phyloP scores from a whole-genome alignment of 192 early-diverging fungal genomes.

The Umbelopsis isabellina region DNA sequence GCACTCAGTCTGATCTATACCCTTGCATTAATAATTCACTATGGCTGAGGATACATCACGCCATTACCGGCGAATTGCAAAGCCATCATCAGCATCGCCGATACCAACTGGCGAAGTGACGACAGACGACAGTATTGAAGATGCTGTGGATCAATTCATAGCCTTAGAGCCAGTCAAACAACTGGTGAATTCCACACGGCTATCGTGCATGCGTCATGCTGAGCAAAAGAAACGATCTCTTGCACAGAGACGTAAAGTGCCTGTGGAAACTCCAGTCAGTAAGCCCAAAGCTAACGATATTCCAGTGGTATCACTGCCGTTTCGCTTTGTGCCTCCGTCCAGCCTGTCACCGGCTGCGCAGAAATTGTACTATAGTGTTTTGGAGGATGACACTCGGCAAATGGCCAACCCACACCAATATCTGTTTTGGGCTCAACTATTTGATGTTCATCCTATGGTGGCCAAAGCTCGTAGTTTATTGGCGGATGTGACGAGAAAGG shows the following conservation, averaged over 20 bases:
- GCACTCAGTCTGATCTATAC: not conserved
- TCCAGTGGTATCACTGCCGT: slow-evolving; percentile 2
- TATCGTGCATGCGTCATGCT: not conserved
- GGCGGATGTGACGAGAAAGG: not conserved
- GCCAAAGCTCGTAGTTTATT: slow-evolving; percentile 28
- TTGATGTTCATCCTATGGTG: slow-evolving; percentile 34
- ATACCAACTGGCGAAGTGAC: not conserved
- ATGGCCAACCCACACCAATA: slow-evolving; percentile 39
- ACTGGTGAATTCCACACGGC: not conserved
- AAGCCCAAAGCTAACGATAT: not conserved
- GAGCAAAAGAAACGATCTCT: slow-evolving; percentile 12
- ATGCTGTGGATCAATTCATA: slow-evolving; percentile 1
- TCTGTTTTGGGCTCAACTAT: slow-evolving; percentile 31
- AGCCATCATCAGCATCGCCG: not conserved
- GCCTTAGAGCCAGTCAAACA: not conserved
- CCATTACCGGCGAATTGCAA: slow-evolving; percentile 14
- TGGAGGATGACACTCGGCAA: slow-evolving; percentile 32
- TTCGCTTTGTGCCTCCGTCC: not conserved
- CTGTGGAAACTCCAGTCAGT: not conserved
- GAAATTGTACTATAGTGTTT: slow-evolving; percentile 23
- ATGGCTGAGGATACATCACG: slow-evolving; percentile 14
- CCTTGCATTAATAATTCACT: no score
- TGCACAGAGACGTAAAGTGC: slow-evolving; percentile 4
- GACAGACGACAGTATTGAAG: not conserved
- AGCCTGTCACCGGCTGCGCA: slow-evolving; percentile 18